These are phyloP conservation scores for Trichoderma arundinaceum DNA, from an alignment of 2,329 filamentous ascomycete species.

Conservation along the genomic window DNA sequence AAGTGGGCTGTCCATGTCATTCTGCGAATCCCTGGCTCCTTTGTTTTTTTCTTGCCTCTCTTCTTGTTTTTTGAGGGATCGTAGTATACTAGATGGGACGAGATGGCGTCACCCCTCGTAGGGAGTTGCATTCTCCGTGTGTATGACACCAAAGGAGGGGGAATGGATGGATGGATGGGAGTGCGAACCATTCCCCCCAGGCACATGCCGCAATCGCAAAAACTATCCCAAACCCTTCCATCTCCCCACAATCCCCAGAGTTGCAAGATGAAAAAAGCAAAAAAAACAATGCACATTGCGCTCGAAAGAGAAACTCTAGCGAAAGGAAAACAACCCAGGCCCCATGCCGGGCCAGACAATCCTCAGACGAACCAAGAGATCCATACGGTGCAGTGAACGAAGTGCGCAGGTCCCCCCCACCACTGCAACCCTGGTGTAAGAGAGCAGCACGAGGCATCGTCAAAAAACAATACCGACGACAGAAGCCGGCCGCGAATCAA, in stretches of 20 bases:
- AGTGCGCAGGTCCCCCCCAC: too few species aligned
- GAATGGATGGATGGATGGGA: neutral
- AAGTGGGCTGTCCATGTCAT: neutral
- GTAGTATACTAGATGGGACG: neutral
- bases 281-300: neutral
- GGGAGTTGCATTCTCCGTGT: neutral
- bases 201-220: neutral
- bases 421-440: constrained; percentile 1
- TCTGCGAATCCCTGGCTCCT: neutral
- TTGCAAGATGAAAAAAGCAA: neutral
- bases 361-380: too few species aligned
- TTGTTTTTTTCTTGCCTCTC: neutral
- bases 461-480: constrained; percentile 10
- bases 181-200: neutral
- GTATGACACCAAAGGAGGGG: too few species aligned
- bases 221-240: neutral
- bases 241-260: constrained; percentile 3
- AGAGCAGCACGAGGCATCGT: neutral
- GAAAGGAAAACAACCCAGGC: neutral
- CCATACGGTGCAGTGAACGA: too few species aligned
- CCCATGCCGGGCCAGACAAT: too few species aligned
- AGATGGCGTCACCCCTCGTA: constrained; percentile 4
- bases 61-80: neutral
- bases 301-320: constrained; percentile 18
- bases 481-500: constrained; percentile 15